Conservation (phyloP, 345 rosid species). For the Erysimum cheiranthoides region DNA sequence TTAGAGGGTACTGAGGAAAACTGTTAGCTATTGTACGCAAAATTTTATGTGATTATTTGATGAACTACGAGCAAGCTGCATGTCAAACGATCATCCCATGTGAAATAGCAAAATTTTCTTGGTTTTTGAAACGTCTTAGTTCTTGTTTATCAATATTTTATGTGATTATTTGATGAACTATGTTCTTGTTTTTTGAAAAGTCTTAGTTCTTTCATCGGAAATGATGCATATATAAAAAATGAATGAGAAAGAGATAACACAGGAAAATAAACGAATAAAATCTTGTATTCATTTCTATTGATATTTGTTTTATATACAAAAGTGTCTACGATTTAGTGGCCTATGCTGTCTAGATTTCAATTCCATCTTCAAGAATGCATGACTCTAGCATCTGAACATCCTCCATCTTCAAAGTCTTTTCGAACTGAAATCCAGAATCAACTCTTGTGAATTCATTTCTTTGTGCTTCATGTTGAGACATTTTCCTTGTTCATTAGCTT, state of each 20-base stretch:
- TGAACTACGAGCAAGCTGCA: too few relatives aligned
- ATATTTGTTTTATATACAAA: not conserved
- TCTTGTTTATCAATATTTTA: too few relatives aligned
- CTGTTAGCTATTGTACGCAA: too few relatives aligned
- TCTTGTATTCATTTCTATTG: not conserved
- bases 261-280: too few relatives aligned
- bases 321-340: not conserved
- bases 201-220: not conserved
- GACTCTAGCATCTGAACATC: not conserved
- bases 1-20: too few relatives aligned
- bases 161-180: too few relatives aligned
- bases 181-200: not conserved
- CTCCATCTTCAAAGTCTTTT: not conserved
- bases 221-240: too few relatives aligned
- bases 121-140: not conserved
- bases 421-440: constrained; percentile 29
- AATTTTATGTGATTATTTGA: too few relatives aligned
- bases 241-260: too few relatives aligned
- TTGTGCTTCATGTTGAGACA: not conserved
- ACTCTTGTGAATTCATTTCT: not conserved
- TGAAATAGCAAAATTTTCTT: not conserved
- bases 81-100: not conserved
- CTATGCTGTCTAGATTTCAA: too few relatives aligned
- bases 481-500: not conserved
- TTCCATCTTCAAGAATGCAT: not conserved